phyloP scores from a whole-genome alignment of 495 filamentous ascomycete genomes.

The Tuber aestivum region DNA sequence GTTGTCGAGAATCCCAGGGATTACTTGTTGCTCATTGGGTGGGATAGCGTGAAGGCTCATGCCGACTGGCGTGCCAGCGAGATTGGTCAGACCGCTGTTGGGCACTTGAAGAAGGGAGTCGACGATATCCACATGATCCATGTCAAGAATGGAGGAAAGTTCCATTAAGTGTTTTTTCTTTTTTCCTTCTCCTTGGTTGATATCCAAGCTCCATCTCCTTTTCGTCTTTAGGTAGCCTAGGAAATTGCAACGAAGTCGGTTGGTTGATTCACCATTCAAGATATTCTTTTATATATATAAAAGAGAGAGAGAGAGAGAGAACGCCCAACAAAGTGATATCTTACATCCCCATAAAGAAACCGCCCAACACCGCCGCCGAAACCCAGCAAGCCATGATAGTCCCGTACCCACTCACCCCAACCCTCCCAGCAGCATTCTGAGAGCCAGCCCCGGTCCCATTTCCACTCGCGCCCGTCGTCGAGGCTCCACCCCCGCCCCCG shows the following conservation, averaged over 20 bases:
- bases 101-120: neutral
- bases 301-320: neutral
- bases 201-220: neutral
- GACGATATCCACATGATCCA: neutral
- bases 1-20: conserved; percentile 23
- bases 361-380: neutral
- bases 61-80: conserved; percentile 9
- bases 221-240: neutral
- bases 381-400: neutral
- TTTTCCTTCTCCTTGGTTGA: neutral
- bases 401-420: neutral
- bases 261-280: neutral
- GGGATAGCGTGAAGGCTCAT: conserved; percentile 35
- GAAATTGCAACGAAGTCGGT: neutral
- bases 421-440: neutral
- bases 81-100: neutral
- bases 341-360: conserved; percentile 2
- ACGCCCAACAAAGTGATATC: neutral
- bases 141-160: neutral
- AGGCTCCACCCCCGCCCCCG: neutral
- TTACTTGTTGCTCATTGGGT: conserved; percentile 23
- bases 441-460: neutral
- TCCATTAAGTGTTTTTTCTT: neutral
- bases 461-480: neutral
- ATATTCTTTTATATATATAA: neutral